These are phyloP conservation scores for Dendryphion nanum DNA, from an alignment of 2,329 filamentous ascomycete genomes.

Conservation along the genomic window DNA sequence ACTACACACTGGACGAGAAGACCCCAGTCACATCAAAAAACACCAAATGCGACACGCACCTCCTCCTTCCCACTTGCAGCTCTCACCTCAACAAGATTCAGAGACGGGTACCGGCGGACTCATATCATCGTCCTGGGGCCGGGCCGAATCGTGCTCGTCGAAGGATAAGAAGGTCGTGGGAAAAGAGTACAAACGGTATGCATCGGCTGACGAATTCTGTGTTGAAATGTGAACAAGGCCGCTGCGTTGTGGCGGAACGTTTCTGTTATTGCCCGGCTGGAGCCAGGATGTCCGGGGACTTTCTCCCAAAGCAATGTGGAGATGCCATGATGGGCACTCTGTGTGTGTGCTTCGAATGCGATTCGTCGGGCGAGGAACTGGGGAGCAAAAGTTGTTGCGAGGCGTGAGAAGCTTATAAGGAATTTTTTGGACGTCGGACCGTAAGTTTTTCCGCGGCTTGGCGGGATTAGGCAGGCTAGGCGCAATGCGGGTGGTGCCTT, in stretches of 20 bases:
- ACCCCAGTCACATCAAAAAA: constrained; percentile 47
- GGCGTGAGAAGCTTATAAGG: constrained; percentile 2
- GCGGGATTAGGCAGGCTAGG: constrained; percentile 19
- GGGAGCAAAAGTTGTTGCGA: constrained; percentile 33
- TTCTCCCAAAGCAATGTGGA: constrained; percentile 97
- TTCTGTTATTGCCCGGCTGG: constrained; percentile 68
- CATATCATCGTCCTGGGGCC: constrained; percentile 78
- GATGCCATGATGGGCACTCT: constrained; percentile 49
- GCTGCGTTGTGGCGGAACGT: constrained; percentile 99
- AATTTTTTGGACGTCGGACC: constrained; percentile 16
- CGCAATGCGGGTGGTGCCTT: constrained; percentile 20
- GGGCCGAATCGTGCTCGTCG: not conserved
- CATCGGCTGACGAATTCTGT: constrained; percentile 48
- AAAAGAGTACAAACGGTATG: constrained; percentile 53
- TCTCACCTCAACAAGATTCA: constrained; percentile 22
- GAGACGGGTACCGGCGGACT: constrained; percentile 63
- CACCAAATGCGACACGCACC: constrained; percentile 20
- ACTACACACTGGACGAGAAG: constrained; percentile 91
- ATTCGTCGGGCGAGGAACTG: constrained; percentile 98
- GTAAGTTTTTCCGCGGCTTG: constrained; percentile 1
- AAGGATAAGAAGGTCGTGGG: not conserved
- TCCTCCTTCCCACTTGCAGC: constrained; percentile 28
- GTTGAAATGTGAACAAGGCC: constrained; percentile 65
- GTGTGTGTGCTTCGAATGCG: constrained; percentile 99
- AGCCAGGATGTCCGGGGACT: constrained; percentile 91